Evolutionary conservation across 495 filamentous ascomycete genomes (phyloP), one percentile per base, ranked within the genome.

Genomic region (Cercophora scortea): DNA sequence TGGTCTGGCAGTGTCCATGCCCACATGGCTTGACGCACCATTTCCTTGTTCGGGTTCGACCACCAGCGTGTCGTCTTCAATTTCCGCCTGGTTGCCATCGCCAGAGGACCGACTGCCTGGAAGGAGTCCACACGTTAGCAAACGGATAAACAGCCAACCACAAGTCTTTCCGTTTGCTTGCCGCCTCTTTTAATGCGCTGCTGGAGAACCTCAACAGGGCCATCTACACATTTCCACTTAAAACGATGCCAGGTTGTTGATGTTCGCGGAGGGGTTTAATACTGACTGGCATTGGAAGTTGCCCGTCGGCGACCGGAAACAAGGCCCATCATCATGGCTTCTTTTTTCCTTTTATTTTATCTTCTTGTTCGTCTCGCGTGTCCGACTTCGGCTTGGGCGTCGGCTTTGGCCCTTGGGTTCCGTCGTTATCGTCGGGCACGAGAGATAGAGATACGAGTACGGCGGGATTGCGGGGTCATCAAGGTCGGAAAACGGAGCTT

Each of bases 11-110:
- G 25, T 25, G 25, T 25, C 25, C 25, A 25, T 25, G 25, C 5
- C 25, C 25, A 25, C 25, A 25, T 25, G 25, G 25, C 25, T 25
- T 25, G 25, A 73, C 80, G 59, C 35, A 86, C 82, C 79, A 67
- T 82, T 88, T 56, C 84, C 84, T 70, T 88, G 83, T 25, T 87
- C 86, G 34, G 86, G 75, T 68, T 90, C 88, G 50, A 92, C 84
- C 39, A 87, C 72, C 41, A 69, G 71, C 46, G 80, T 85, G 64
- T 94, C 90, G 65, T 94, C 89, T 45, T 94, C 83, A 46, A 62
- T 72, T 9, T 69, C 66, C 16, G 25, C 45, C 18, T 54, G 57
- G 17, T 60, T 62, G 33, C 54, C 64, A 33, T 67, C 76, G 42
- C 57, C 62, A 11, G 76, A 79, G 39, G 74, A 75, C 53, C 66